Conservation (phyloP, 2,329 filamentous ascomycete species). For the Zopfia rhizophila region DNA sequence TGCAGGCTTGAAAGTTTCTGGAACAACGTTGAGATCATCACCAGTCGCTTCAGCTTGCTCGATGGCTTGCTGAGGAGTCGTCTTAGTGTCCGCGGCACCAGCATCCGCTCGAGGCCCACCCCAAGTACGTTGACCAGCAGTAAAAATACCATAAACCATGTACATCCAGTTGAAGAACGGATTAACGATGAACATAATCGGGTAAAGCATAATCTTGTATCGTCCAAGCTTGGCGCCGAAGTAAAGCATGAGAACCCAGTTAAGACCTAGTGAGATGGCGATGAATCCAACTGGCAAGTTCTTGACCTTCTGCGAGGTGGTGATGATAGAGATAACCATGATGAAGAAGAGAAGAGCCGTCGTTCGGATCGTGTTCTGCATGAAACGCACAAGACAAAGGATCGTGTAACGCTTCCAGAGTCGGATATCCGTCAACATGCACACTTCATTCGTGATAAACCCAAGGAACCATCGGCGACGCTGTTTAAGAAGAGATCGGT, state of each 20-base stretch:
- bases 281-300: slow-evolving; percentile 94
- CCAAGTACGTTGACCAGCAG: slow-evolving; percentile 93
- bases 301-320: slow-evolving; percentile 79
- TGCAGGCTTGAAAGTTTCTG: slow-evolving; percentile 78
- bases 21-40: slow-evolving; percentile 89
- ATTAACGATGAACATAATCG: slow-evolving; percentile 93
- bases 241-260: slow-evolving; percentile 96
- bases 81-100: slow-evolving; percentile 78
- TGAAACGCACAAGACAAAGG: slow-evolving; percentile 85
- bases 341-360: slow-evolving; percentile 95
- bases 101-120: slow-evolving; percentile 92
- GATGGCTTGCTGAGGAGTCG: slow-evolving; percentile 83
- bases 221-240: slow-evolving; percentile 87
- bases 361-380: slow-evolving; percentile 96
- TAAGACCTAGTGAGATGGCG: slow-evolving; percentile 88
- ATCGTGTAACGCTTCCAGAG: slow-evolving; percentile 92
- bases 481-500: slow-evolving; percentile 88
- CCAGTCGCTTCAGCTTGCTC: slow-evolving; percentile 81
- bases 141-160: slow-evolving; percentile 97
- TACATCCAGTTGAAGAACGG: slow-evolving; percentile 99
- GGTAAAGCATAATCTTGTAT: slow-evolving; percentile 95
- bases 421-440: slow-evolving; percentile 94
- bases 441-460: slow-evolving; percentile 97
- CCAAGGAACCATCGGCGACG: slow-evolving; percentile 95
- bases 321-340: slow-evolving; percentile 86